These are phyloP conservation scores for Suaeda aralocaspica DNA, from an alignment of 148 eudicot species.

Conservation along the genomic window DNA sequence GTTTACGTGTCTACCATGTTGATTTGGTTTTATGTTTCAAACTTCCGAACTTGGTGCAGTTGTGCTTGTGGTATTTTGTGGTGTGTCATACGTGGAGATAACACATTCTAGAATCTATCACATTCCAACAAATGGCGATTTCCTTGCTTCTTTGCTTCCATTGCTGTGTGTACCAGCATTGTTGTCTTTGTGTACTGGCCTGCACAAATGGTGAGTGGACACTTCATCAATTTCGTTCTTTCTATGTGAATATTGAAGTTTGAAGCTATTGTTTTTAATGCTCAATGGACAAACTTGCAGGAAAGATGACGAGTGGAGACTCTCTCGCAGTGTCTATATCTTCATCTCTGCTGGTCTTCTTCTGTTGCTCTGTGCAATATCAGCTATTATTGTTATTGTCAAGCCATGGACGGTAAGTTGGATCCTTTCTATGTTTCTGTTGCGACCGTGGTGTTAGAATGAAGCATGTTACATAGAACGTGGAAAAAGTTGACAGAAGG, in stretches of 20 bases:
- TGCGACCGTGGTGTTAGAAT: not conserved
- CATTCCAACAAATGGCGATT: constrained; percentile 70
- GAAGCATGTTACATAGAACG: not conserved
- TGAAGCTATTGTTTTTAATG: constrained; percentile 14
- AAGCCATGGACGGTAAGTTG: constrained; percentile 89
- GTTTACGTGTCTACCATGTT: constrained; percentile 12
- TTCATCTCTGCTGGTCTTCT: constrained; percentile 77
- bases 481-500: not conserved
- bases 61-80: constrained; percentile 88
- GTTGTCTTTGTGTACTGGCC: constrained; percentile 73
- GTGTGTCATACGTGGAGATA: constrained; percentile 77
- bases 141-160: constrained; percentile 94
- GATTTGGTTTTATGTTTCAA: not conserved
- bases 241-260: not conserved
- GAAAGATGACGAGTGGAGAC: constrained; percentile 96
- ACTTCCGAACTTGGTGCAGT: constrained; percentile 35
- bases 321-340: constrained; percentile 74
- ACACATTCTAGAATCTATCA: constrained; percentile 55
- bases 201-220: constrained; percentile 77
- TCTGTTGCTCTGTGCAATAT: constrained; percentile 86
- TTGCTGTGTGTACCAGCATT: constrained; percentile 90
- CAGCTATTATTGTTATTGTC: constrained; percentile 71
- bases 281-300: constrained; percentile 38
- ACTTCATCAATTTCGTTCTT: not conserved
- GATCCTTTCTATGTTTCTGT: constrained; percentile 7